Evolutionary conservation across 2,329 filamentous ascomycete species (phyloP).

Genomic region (Beauveria varroae): DNA sequence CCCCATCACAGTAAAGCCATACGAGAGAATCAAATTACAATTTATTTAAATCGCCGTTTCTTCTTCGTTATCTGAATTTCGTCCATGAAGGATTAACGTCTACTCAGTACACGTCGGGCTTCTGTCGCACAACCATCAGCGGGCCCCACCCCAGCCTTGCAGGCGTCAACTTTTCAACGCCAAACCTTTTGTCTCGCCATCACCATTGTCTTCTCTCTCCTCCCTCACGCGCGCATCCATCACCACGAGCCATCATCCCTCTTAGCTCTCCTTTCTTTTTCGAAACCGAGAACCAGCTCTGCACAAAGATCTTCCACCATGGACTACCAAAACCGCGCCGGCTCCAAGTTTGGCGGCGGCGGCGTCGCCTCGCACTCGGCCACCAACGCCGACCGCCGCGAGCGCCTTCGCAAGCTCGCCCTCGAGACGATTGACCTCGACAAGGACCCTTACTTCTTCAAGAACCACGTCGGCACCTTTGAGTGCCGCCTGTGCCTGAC

Average conservation of each 20-base stretch:
- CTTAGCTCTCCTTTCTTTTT: neutral
- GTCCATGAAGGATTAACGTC: too few species aligned
- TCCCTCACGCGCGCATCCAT: neutral
- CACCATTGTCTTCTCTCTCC: neutral
- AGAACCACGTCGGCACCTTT: constrained; percentile 97
- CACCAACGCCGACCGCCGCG: constrained; percentile 93
- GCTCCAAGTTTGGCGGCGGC: constrained; percentile 95
- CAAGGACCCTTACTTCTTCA: constrained; percentile 99
- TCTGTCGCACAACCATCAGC: neutral
- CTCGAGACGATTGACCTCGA: constrained; percentile 98
- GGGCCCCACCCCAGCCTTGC: constrained; percentile 1
- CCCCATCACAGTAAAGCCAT: too few species aligned
- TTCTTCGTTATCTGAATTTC: too few species aligned
- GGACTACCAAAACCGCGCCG: constrained; percentile 84
- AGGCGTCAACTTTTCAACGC: constrained; percentile 15
- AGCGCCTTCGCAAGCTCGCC: constrained; percentile 94
- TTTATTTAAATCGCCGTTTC: too few species aligned
- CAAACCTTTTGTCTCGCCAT: neutral
- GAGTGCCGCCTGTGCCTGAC: constrained; percentile 96
- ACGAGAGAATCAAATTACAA: too few species aligned
- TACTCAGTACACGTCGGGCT: neutral
- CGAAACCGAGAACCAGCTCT: neutral
- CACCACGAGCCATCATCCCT: neutral
- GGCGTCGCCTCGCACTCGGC: constrained; percentile 90
- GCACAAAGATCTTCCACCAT: constrained; percentile 27